Evolutionary conservation across 371 early-diverging fungal genomes (phyloP), one percentile per base, ranked within the genome.

Genomic region (Mucor plumbeus): DNA sequence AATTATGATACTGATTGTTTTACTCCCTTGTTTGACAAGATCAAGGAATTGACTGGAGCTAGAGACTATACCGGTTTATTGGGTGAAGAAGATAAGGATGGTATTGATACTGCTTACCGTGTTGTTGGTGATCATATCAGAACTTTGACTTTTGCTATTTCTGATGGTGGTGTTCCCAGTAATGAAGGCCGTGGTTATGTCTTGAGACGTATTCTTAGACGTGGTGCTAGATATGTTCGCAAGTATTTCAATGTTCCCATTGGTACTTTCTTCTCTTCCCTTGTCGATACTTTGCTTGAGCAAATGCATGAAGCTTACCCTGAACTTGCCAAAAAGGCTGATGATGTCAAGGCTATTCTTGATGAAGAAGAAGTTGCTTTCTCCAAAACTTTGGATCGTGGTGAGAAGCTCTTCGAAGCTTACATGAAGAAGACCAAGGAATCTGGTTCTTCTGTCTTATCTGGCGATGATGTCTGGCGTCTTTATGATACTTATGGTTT

Each of bases 131-230:
- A 99, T 87, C 99, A 99, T 76, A 86, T 97, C 54, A 89, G 99
- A 71, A 99, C 99, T 8, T 86, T 99, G 69, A 94, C 99, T 9
- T 95, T 99, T 79, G 93, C 99, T 58, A 97, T 99, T 67, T 86
- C 94, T 50, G 99, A 99, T 79, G 97, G 97, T 54, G 97, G 99
- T 69, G 87, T 95, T 26, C 99, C 99, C 41, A 92, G 95, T 63
- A 98, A 96, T 78, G 99, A 99, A 74, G 99, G 99, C 40, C 94
- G 99, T 72, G 99, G 99, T 67, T 99, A 99, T 79, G 99, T 99
- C 3, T 83, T 99, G 69, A 91, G 99, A 68, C 93, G 99, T 77
- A 99, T 99, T 70, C 87, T 99, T 44, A 89, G 99, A 61, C 92
- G 99, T 68, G 99, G 98, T 72, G 95, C 94, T 33, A 90, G 99